Percentiles rank a stretch among this genome's conserved stretches.
Evolutionary conservation across 2,329 filamentous ascomycete species (phyloP).

Genomic region (Trichoderma sp.): DNA sequence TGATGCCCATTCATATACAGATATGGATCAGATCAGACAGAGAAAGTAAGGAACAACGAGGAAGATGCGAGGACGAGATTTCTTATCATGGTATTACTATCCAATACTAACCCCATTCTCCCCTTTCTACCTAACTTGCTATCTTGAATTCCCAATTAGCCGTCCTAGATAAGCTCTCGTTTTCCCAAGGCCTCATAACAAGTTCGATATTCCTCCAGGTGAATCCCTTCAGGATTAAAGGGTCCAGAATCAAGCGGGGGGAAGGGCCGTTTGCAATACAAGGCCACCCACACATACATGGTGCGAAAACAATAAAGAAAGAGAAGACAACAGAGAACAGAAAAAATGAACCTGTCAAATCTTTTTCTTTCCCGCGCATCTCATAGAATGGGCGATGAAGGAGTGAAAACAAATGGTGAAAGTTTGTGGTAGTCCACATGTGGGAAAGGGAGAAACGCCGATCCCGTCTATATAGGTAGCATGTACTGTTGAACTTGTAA

Average conservation of each 20-base stretch:
- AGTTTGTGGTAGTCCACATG: background rate
- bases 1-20: background rate
- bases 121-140: background rate
- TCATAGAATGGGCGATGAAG: background rate
- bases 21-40: background rate
- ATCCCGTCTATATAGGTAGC: constrained; percentile 14
- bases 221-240: background rate
- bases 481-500: background rate
- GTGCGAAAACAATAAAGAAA: background rate
- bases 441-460: background rate
- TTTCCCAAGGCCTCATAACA: background rate
- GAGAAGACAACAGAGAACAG: background rate
- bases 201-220: background rate
- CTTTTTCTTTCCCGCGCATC: background rate
- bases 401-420: background rate
- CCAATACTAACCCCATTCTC: background rate
- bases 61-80: background rate
- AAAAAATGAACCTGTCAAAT: background rate
- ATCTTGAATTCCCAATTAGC: background rate
- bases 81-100: constrained; percentile 2
- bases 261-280: background rate
- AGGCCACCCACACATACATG: background rate
- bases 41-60: background rate
- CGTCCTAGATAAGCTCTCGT: background rate
- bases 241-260: background rate